Evolutionary conservation across 306 rosid genomes (phyloP), one percentile per base, ranked within the genome.

Genomic region (Geum urbanum): DNA sequence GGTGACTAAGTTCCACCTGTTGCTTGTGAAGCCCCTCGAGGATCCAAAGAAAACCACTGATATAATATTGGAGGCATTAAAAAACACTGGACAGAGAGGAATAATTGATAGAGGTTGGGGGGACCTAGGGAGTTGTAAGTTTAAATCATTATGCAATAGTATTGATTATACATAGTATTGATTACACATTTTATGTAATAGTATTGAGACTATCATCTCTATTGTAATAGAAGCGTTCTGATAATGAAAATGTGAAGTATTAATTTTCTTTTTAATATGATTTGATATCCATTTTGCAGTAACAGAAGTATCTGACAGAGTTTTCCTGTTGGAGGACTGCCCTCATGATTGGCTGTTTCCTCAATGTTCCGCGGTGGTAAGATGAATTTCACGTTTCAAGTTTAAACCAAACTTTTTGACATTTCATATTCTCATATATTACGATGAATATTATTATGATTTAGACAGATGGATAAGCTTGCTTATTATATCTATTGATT

Each of bases 281-380:
- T 63, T 71, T 78, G 47, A 32, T 3, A 32, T 32, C 37, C 66
- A 47, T 73, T 67, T 63, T 83, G 82, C 89, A 94, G 99, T 87
- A 82, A 74, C 67, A 39, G 89, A 88, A 70, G 83, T 84, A 77
- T 82, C 96, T 4, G 92, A 85, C 63, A 71, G 69, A 69, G 77
- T 91, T 80, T 91, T 88, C 80, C 88, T 88, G 63, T 66, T 94
- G 71, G 92, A 94, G 79, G 99, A 90, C 75, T 91, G 95, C 78
- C 96, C 97, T 52, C 99, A 94, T 32, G 99, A 94, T 84, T 94
- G 99, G 99, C 72, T 94, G 72, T 91, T 94, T 81, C 96, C 95
- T 76, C 97, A 83, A 58, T 94, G 99, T 80, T 91, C 96, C 67
- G 97, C 99, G 11, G 96, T 94, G 87, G 99, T 94, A 73, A 78